These are phyloP conservation scores for Aspergillus cristatus DNA, from an alignment of 495 filamentous ascomycete species.

Conservation along the genomic window DNA sequence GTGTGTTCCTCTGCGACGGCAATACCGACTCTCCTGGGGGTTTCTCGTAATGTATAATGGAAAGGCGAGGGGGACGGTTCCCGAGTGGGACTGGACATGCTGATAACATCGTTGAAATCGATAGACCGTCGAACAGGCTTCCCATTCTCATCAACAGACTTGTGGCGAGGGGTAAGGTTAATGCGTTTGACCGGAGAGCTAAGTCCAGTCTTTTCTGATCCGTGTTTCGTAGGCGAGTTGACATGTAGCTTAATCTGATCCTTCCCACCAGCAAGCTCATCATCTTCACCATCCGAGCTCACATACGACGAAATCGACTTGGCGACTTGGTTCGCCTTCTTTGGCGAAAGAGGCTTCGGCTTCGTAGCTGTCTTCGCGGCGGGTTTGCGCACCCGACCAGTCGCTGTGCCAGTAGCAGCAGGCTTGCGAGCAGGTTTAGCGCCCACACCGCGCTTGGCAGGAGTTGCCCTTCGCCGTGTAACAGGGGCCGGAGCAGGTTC, in stretches of 20 bases:
- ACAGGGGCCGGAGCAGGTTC: conserved; percentile 13
- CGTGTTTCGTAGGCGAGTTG: conserved; percentile 32
- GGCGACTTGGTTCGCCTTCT: conserved; percentile 45
- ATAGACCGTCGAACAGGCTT: conserved; percentile 22
- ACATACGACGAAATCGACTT: conserved; percentile 34
- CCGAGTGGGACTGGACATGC: conserved; percentile 42
- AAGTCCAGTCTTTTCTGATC: conserved; percentile 16
- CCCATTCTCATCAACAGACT: conserved; percentile 28
- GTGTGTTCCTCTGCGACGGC: conserved; percentile 13
- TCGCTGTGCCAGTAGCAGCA: conserved; percentile 10
- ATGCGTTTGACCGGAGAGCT: conserved; percentile 34
- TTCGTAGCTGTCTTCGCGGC: conserved; percentile 22
- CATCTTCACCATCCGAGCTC: conserved; percentile 40
- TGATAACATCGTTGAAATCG: conserved; percentile 26
- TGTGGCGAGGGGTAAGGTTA: conserved; percentile 29
- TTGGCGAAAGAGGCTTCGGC: conserved; percentile 43
- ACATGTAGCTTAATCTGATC: conserved; percentile 25
- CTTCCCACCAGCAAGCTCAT: conserved; percentile 40
- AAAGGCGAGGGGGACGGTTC: conserved; percentile 43
- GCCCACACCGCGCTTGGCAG: conserved; percentile 25
- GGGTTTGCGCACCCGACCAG: conserved; percentile 29
- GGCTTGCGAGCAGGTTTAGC: conserved; percentile 43
- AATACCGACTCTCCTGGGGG: conserved; percentile 18
- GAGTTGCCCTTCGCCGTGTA: conserved; percentile 14
- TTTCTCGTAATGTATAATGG: conserved; percentile 33